These are phyloP conservation scores for Trifolium fragiferum DNA, from an alignment of 306 rosid genomes.

Conservation along the genomic window DNA sequence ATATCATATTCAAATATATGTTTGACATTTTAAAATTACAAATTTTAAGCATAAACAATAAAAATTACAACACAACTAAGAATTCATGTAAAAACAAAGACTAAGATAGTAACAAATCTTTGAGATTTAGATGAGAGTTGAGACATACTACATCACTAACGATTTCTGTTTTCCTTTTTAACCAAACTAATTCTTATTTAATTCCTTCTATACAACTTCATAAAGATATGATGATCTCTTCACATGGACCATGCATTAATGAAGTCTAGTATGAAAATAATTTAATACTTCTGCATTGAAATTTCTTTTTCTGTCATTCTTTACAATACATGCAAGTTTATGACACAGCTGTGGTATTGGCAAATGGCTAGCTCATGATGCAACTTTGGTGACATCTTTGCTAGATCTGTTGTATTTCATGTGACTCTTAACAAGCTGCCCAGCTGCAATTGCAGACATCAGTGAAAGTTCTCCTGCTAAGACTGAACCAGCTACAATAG, in stretches of 20 bases:
- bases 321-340: background rate
- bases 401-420: constrained; percentile 93
- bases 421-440: constrained; percentile 89
- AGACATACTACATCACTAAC: constrained; percentile 5
- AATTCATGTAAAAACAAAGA: background rate
- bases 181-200: too few species aligned
- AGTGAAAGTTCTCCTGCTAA: constrained; percentile 94
- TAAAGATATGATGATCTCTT: constrained; percentile 24
- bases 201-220: constrained; percentile 40
- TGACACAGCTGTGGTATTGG: background rate
- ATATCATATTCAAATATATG: too few species aligned
- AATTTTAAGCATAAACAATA: too few species aligned
- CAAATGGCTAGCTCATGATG: constrained; percentile 38
- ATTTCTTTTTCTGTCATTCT: background rate
- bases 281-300: background rate
- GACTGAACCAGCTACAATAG: constrained; percentile 83
- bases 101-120: constrained; percentile 7
- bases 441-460: constrained; percentile 92
- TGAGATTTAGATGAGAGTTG: background rate
- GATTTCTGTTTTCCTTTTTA: background rate
- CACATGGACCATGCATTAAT: constrained; percentile 25
- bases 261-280: constrained; percentile 24
- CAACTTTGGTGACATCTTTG: constrained; percentile 58
- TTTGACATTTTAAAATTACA: too few species aligned
- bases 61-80: background rate